These are phyloP conservation scores for Beauveria sp. DNA, from an alignment of 2,329 filamentous ascomycete genomes.

Conservation along the genomic window DNA sequence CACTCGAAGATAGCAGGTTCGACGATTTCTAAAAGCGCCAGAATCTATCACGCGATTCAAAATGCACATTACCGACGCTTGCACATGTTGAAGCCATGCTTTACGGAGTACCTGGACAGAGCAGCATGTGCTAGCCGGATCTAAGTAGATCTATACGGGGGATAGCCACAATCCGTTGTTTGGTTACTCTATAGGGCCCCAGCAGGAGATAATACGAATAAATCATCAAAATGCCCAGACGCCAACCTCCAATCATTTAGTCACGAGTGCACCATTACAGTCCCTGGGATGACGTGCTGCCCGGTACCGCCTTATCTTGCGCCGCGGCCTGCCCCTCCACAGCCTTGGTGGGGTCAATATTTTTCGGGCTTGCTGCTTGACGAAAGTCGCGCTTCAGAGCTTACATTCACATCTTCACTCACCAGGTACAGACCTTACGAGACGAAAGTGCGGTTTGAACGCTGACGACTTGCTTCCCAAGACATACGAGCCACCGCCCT, in stretches of 20 bases:
- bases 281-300: constrained; percentile 5
- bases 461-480: neutral
- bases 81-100: too few species aligned
- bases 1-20: neutral
- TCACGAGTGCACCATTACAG: neutral
- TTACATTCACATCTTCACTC: neutral
- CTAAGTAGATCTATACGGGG: neutral
- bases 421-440: neutral
- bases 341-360: constrained; percentile 10
- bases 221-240: neutral
- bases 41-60: too few species aligned
- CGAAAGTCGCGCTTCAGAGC: constrained; percentile 5
- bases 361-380: neutral
- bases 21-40: too few species aligned
- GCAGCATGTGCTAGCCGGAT: neutral
- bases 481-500: neutral
- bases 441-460: neutral
- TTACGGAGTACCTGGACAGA: too few species aligned
- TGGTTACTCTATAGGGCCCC: too few species aligned
- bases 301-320: neutral
- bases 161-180: too few species aligned
- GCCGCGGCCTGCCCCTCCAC: constrained; percentile 5
- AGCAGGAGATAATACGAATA: neutral
- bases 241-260: neutral
- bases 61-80: too few species aligned